Percentiles rank a stretch among this genome's conserved stretches.
Conservation (phyloP, 768 basidiomycete genomes). For the Amanita thiersii region DNA sequence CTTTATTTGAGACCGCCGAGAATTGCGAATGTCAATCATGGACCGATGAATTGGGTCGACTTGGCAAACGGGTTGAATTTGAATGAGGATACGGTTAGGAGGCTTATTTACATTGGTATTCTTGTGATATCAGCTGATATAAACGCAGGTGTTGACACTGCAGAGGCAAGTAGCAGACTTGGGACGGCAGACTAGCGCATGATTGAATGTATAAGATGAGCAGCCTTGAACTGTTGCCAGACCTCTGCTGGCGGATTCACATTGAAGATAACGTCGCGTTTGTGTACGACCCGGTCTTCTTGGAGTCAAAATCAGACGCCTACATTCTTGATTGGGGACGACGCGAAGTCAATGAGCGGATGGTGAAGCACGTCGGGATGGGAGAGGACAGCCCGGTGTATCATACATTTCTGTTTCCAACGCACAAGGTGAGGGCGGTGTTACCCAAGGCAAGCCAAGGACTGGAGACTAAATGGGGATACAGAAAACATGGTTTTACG, state of each 20-base stretch:
- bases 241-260: slow-evolving; percentile 36
- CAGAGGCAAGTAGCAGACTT: slow-evolving; percentile 15
- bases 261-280: slow-evolving; percentile 34
- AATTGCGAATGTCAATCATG: slow-evolving; percentile 4
- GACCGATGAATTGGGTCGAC: slow-evolving; percentile 14
- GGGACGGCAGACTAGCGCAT: too few species aligned
- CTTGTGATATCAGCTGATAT: background rate
- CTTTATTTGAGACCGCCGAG: slow-evolving; percentile 1
- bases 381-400: slow-evolving; percentile 21
- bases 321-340: slow-evolving; percentile 50
- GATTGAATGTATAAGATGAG: too few species aligned
- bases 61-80: slow-evolving; percentile 21
- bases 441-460: background rate
- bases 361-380: slow-evolving; percentile 20
- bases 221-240: slow-evolving; percentile 27
- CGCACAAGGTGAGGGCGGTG: slow-evolving; percentile 28
- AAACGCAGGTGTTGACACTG: slow-evolving; percentile 15
- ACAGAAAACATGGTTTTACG: slow-evolving; percentile 41
- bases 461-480: background rate
- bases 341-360: slow-evolving; percentile 20
- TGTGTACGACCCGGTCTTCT: slow-evolving; percentile 45
- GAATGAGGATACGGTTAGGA: slow-evolving; percentile 33
- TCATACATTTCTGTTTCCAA: slow-evolving; percentile 44
- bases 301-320: slow-evolving; percentile 35
- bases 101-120: background rate